These are phyloP conservation scores for Fagus crenata DNA, from an alignment of 306 rosid species.

Conservation along the genomic window DNA sequence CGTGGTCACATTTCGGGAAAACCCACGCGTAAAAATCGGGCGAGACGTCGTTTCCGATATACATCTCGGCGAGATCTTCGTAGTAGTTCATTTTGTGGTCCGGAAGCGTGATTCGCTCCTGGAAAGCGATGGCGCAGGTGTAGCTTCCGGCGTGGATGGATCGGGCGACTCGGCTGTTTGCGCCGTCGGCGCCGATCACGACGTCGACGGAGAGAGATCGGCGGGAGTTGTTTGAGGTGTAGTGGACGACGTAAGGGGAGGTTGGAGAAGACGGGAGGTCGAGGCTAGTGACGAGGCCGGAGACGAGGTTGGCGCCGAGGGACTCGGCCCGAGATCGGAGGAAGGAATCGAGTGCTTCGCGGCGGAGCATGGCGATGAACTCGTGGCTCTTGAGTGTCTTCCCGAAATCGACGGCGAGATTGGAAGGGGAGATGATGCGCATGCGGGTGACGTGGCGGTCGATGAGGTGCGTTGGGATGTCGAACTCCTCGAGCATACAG, in stretches of 20 bases:
- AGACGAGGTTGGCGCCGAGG: conserved; percentile 55
- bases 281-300: conserved; percentile 63
- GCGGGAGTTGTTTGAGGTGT: conserved; percentile 41
- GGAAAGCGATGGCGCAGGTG: conserved; percentile 82
- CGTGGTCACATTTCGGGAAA: conserved; percentile 90
- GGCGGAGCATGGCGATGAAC: conserved; percentile 93
- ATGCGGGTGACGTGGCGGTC: conserved; percentile 75
- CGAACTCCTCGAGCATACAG: conserved; percentile 86
- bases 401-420: conserved; percentile 83
- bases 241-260: conserved; percentile 62
- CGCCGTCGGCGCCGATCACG: conserved; percentile 86
- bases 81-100: conserved; percentile 80
- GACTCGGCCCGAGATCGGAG: conserved; percentile 76
- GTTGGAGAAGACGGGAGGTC: conserved; percentile 43
- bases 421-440: conserved; percentile 86
- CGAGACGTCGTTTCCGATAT: conserved; percentile 78
- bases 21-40: conserved; percentile 97
- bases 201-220: conserved; percentile 64
- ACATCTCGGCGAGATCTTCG: conserved; percentile 80
- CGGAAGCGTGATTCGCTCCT: conserved; percentile 72
- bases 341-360: conserved; percentile 84
- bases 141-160: conserved; percentile 71
- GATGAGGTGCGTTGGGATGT: conserved; percentile 70
- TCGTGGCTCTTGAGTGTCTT: conserved; percentile 67
- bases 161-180: conserved; percentile 80